These are phyloP conservation scores for Rutidosis leptorrhynchoides DNA, from an alignment of 129 eudicot species.

Conservation along the genomic window DNA sequence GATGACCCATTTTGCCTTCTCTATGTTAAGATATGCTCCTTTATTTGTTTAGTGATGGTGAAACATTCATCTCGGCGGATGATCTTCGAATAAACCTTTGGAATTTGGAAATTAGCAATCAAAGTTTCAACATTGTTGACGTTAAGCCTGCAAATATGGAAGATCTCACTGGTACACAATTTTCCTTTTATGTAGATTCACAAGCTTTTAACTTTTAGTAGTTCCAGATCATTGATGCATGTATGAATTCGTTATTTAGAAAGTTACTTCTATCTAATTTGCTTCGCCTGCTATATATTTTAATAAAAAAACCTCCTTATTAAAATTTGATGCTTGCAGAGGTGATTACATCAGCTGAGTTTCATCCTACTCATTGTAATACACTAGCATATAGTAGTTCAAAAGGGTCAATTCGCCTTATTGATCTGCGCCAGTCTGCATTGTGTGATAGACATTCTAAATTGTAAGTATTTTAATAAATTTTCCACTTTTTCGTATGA, in stretches of 20 bases:
- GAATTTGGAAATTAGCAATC: conserved; percentile 95
- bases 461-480: conserved; percentile 57
- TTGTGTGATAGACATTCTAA: conserved; percentile 89
- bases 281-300: neutral
- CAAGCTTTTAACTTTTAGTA: neutral
- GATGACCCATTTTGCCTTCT: neutral
- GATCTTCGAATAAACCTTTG: conserved; percentile 94
- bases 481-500: conserved; percentile 1
- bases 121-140: conserved; percentile 94
- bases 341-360: conserved; percentile 98
- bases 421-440: conserved; percentile 98
- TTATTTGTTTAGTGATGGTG: conserved; percentile 66
- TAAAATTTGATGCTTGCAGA: conserved; percentile 47
- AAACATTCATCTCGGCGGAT: conserved; percentile 98
- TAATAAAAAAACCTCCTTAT: neutral
- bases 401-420: conserved; percentile 96
- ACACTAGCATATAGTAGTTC: conserved; percentile 95
- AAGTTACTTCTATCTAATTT: neutral
- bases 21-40: neutral
- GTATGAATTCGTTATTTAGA: neutral
- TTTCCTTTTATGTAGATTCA: neutral
- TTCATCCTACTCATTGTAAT: conserved; percentile 95
- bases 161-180: conserved; percentile 77
- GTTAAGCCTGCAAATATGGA: conserved; percentile 92
- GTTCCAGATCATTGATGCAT: conserved; percentile 2